Base-by-base conservation (phyloP, 768 basidiomycete species). In the Tephrocybe sp. region DNA sequence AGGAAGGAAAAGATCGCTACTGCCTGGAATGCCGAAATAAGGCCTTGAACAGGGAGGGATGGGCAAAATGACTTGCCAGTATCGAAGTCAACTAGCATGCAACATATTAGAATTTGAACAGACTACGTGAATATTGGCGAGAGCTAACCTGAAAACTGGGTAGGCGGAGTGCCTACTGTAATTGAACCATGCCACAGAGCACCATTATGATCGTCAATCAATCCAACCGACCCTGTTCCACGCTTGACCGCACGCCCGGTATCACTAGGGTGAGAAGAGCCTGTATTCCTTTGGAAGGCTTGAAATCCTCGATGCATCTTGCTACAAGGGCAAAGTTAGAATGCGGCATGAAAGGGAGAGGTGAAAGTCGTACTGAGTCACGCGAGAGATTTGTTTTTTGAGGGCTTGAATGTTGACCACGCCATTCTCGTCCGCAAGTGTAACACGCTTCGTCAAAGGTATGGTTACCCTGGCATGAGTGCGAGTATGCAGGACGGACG, bases 1-100 rank as follows among this genome's bases (percentile, higher is more conserved):
- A 31, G 76, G 74, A 25, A 78, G 65, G 58, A 82, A 68, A 8
- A 79, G 61, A 61, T 83, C 80, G 38, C 73, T 66, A 35, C 76
- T 79, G 22, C 80, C 74, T 70, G 45, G 2, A 58, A 26, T 46
- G 18, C 19, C 0, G 24, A 15, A 15, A 26, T 37, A 25, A 27
- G 39, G 24, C n/a, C n/a, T 22, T 45, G 16, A 9, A 21, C 31
- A 13, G 15, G 7, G 19, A 26, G 9, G 1, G 16, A 32, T 9
- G n/a, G n/a, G n/a, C 36, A 21, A 22, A 38, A 9, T 12, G 9
- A 43, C 56, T 41, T 49, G 62, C 70, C 77, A 15, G 78, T 80
- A 56, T 80, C 79, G 49, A 79, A 77, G 57, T 78, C 76, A 35
- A 80, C 76, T 75, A 46, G 19, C 21, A 51, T 18, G 35, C 36